A percentile compares a stretch with the other conserved stretches of the same genome.
These are phyloP conservation scores for Pseudocercospora crystallina DNA, from an alignment of 2,329 filamentous ascomycete genomes.

Conservation along the genomic window DNA sequence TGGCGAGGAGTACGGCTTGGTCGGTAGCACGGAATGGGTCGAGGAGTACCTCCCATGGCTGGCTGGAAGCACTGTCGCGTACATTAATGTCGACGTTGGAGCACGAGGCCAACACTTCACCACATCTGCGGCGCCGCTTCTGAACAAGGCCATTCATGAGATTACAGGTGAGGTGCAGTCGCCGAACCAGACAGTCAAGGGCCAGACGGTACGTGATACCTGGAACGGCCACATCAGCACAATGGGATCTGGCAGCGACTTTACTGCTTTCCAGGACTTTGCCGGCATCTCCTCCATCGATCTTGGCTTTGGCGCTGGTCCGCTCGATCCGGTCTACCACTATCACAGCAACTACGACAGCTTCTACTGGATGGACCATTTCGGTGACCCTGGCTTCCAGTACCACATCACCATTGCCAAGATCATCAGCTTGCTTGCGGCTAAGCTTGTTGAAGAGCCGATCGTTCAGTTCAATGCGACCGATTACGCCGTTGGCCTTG, in stretches of 20 bases:
- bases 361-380: conserved; percentile 79
- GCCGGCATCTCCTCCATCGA: conserved; percentile 52
- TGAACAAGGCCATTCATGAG: conserved; percentile 71
- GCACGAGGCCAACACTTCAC: conserved; percentile 64
- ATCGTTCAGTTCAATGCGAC: conserved; percentile 49
- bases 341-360: conserved; percentile 86
- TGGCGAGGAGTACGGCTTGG: conserved; percentile 75
- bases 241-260: conserved; percentile 54
- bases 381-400: conserved; percentile 64
- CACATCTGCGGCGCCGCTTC: conserved; percentile 68
- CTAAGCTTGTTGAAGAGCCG: conserved; percentile 48
- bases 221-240: conserved; percentile 59
- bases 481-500: conserved; percentile 46
- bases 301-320: conserved; percentile 43
- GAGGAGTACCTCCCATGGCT: conserved; percentile 87
- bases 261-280: conserved; percentile 55
- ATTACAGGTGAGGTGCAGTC: conserved; percentile 61
- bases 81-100: conserved; percentile 82
- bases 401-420: conserved; percentile 56
- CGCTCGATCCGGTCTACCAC: conserved; percentile 59
- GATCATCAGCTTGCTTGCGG: conserved; percentile 47
- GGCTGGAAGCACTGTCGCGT: conserved; percentile 69
- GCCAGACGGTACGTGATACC: conserved; percentile 66
- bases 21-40: conserved; percentile 91
- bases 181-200: conserved; percentile 70